phyloP scores from a whole-genome alignment of 176 grass and related monocot species.

The Cocos nucifera region DNA sequence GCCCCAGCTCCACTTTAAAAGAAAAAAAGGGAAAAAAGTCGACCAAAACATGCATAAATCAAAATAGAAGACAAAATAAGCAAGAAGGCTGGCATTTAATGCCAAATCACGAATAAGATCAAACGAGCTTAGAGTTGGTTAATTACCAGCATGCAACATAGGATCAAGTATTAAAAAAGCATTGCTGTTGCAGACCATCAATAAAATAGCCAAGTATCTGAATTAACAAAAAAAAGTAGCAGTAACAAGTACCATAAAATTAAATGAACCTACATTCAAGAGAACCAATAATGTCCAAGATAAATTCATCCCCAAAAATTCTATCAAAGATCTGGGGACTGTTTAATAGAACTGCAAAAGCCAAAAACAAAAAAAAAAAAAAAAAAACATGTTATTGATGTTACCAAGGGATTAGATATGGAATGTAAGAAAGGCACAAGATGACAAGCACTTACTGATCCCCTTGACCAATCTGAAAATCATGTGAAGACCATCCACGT shows the following conservation, averaged over 20 bases:
- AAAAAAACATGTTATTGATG: conserved; percentile 29
- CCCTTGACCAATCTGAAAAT: conserved; percentile 80
- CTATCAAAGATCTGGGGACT: conserved; percentile 50
- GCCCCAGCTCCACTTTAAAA: no score
- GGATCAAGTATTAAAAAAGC: no score
- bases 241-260: conserved; percentile 1
- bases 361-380: conserved; percentile 35
- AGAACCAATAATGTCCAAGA: conserved; percentile 67
- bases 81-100: no score
- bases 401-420: conserved; percentile 3
- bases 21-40: no score
- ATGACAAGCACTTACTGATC: conserved; percentile 55
- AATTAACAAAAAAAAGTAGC: no score
- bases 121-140: no score
- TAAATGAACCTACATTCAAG: conserved; percentile 72
- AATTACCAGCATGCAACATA: no score
- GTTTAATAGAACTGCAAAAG: conserved; percentile 66
- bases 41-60: no score
- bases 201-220: no score
- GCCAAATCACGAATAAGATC: no score
- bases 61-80: no score
- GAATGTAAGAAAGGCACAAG: conserved; percentile 5
- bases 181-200: no score
- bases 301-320: conserved; percentile 73
- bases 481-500: conserved; percentile 58